These are phyloP conservation scores for Cutaneotrichosporon daszewskae DNA, from an alignment of 1,284 basidiomycete species.

Conservation along the genomic window DNA sequence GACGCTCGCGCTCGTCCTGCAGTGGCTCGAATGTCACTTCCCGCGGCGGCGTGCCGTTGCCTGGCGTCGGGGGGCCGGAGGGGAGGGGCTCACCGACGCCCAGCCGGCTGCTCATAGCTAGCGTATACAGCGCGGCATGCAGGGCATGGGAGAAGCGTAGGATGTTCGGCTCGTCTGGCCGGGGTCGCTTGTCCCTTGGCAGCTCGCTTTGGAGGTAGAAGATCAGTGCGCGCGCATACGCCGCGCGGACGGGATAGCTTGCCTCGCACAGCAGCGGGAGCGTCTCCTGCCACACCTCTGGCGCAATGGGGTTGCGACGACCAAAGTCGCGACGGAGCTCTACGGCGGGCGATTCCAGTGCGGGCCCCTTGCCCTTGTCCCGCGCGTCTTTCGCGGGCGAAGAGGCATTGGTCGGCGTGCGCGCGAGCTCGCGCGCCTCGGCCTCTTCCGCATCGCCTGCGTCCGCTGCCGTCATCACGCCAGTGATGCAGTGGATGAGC, in stretches of 20 bases:
- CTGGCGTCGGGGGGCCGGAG: constrained; percentile 11
- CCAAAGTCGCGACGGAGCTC: constrained; percentile 23
- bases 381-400: constrained; percentile 2
- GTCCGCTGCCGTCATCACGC: constrained; percentile 35
- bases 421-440: constrained; percentile 1
- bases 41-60: not conserved
- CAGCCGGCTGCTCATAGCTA: constrained; percentile 64
- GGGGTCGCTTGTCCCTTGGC: constrained; percentile 43
- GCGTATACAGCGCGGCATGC: constrained; percentile 69
- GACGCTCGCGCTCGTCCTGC: too few species aligned
- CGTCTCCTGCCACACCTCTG: constrained; percentile 84
- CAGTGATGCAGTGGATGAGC: constrained; percentile 36
- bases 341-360: constrained; percentile 23
- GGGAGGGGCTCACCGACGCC: constrained; percentile 28
- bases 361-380: constrained; percentile 36
- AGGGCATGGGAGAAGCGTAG: constrained; percentile 66
- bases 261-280: constrained; percentile 72
- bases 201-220: constrained; percentile 71
- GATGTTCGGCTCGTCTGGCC: constrained; percentile 23
- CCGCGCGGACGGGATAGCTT: constrained; percentile 65
- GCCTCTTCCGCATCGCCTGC: constrained; percentile 33
- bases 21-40: not conserved
- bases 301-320: constrained; percentile 65
- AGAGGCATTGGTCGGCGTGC: too few species aligned
- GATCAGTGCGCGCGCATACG: constrained; percentile 66